Conservation (phyloP, 495 filamentous ascomycete species). For the Cercophora samala region DNA sequence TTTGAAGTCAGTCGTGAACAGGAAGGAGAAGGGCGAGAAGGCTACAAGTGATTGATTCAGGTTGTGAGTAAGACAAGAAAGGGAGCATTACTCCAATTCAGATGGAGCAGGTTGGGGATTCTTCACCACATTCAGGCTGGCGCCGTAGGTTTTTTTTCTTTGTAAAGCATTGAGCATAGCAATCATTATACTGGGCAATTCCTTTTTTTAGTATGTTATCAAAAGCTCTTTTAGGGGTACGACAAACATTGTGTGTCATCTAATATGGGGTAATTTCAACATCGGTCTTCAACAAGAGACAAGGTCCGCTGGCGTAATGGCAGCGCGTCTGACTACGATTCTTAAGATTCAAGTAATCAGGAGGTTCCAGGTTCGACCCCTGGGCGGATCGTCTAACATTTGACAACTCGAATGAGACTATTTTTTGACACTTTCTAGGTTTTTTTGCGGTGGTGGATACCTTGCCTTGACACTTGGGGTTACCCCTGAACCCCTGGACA, state of each 20-base stretch:
- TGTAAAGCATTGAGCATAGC: not conserved
- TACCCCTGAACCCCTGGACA: not conserved
- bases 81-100: not conserved
- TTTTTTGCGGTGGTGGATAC: not conserved
- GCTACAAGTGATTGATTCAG: not conserved
- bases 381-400: not conserved
- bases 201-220: not conserved
- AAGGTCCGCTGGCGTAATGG: not conserved
- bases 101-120: not conserved
- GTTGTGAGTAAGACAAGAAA: not conserved
- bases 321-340: not conserved
- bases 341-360: not conserved
- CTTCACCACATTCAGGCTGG: not conserved
- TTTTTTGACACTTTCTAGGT: not conserved
- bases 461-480: not conserved
- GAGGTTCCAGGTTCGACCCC: not conserved
- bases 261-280: not conserved
- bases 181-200: not conserved
- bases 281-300: not conserved
- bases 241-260: not conserved
- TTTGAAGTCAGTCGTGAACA: conserved; percentile 67
- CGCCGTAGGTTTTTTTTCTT: not conserved
- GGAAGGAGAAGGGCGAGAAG: conserved; percentile 31
- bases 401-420: not conserved
- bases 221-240: not conserved